A percentile compares a stretch with the other conserved stretches of the same genome.
Conservation (phyloP, 1,139 yeast species). For the Pichiaceae sp. region DNA sequence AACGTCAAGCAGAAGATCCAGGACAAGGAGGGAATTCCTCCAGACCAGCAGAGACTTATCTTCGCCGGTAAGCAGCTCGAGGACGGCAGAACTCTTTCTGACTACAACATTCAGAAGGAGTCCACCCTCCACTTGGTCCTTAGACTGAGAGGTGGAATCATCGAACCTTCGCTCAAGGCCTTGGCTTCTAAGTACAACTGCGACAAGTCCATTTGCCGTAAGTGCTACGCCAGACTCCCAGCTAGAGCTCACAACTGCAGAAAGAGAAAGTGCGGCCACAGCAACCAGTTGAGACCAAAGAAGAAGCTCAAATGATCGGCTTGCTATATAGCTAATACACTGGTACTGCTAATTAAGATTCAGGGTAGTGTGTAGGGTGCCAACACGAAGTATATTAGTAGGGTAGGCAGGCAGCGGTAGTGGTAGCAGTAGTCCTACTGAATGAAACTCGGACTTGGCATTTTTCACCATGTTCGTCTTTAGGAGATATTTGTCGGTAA, state of each 20-base stretch:
- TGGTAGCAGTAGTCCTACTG: neutral
- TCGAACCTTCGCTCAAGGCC: conserved; percentile 99
- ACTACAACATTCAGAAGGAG: conserved; percentile 94
- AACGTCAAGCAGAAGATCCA: conserved; percentile 89
- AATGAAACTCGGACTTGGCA: neutral
- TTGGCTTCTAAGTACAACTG: conserved; percentile 99
- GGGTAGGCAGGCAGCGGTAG: neutral
- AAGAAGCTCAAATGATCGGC: conserved; percentile 86
- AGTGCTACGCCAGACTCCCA: conserved; percentile 99
- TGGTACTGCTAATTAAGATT: neutral
- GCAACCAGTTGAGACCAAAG: conserved; percentile 99
- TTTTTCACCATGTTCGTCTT: too few species aligned
- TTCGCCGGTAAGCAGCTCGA: conserved; percentile 93
- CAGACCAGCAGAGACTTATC: conserved; percentile 90
- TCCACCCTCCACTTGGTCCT: conserved; percentile 81
- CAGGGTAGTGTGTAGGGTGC: neutral
- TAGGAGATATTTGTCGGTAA: conserved; percentile 8
- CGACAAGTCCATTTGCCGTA: conserved; percentile 98
- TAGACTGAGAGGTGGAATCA: conserved; percentile 94
- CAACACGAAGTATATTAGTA: neutral
- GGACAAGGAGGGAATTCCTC: conserved; percentile 94
- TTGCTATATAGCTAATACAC: neutral
- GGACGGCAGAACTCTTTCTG: conserved; percentile 87
- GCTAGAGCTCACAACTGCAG: conserved; percentile 99
- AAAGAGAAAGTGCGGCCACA: conserved; percentile 99